These are phyloP conservation scores for Zizania palustris DNA, from an alignment of 202 grass and related monocot species.

Conservation along the genomic window DNA sequence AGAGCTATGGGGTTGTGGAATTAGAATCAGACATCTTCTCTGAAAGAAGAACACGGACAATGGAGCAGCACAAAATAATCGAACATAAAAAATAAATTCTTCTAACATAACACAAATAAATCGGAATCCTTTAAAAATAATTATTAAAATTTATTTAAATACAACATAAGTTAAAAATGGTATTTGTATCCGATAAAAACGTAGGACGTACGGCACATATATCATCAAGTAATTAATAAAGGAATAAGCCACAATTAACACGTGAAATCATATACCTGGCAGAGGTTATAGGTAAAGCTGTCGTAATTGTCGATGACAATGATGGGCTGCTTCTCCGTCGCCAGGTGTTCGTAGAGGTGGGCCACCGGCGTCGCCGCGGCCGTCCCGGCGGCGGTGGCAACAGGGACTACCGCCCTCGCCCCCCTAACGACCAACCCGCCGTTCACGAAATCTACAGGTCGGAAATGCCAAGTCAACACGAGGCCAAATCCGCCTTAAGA, in stretches of 20 bases:
- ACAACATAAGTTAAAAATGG: background rate
- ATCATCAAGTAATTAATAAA: background rate
- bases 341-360: slow-evolving; percentile 26
- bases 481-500: slow-evolving; percentile 8
- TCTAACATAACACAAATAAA: background rate
- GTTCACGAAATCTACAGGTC: slow-evolving; percentile 5
- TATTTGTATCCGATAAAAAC: background rate
- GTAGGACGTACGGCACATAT: background rate
- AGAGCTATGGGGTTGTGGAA: too few relatives aligned
- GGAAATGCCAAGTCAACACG: background rate
- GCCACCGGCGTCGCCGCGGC: slow-evolving; percentile 22
- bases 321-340: slow-evolving; percentile 59
- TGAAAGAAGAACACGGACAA: too few relatives aligned
- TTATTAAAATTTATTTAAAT: background rate
- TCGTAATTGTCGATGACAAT: slow-evolving; percentile 96
- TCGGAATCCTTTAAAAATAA: slow-evolving; percentile 9
- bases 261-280: slow-evolving; percentile 64
- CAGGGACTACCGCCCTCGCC: background rate
- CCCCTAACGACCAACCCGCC: slow-evolving; percentile 16
- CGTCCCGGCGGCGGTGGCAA: slow-evolving; percentile 27
- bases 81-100: slow-evolving; percentile 4
- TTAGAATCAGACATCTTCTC: too few relatives aligned
- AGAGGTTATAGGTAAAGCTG: slow-evolving; percentile 95
- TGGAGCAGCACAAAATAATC: background rate
- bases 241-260: background rate